A percentile compares a stretch with the other conserved stretches of the same genome.
phyloP scores from a whole-genome alignment of 495 filamentous ascomycete species.

The Terfezia claveryi region DNA sequence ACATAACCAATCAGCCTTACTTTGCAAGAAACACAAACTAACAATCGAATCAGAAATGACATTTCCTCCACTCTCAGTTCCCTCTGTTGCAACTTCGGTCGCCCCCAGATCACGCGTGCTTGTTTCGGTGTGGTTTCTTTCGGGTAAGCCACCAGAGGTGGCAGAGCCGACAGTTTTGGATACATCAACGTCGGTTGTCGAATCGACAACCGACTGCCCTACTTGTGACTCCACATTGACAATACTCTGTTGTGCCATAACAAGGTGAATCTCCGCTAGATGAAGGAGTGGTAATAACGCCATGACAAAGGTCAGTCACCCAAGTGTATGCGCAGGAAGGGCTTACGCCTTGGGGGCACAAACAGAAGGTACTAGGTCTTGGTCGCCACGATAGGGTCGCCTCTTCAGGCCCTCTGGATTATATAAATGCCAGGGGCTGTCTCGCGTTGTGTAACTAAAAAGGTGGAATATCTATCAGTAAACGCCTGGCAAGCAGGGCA shows the following conservation, averaged over 20 bases:
- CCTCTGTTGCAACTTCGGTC: background rate
- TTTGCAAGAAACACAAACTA: background rate
- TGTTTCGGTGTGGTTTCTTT: background rate
- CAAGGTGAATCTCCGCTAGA: constrained; percentile 26
- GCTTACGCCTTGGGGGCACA: background rate
- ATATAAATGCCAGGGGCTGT: no score
- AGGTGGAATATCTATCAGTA: no score
- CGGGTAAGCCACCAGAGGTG: constrained; percentile 19
- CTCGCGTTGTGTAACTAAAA: no score
- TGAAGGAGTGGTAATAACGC: no score
- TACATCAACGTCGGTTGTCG: constrained; percentile 53
- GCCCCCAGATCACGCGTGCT: background rate
- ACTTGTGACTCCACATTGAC: constrained; percentile 57
- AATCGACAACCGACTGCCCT: constrained; percentile 50
- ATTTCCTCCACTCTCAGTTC: background rate
- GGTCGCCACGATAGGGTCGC: background rate
- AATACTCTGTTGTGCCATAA: constrained; percentile 60
- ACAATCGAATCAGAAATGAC: no score
- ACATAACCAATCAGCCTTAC: background rate
- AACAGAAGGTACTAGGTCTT: background rate
- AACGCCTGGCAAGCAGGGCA: no score
- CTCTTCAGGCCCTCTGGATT: no score
- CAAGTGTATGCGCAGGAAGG: no score
- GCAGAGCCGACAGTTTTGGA: constrained; percentile 32
- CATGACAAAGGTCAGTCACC: no score